phyloP scores from a whole-genome alignment of 257 asterid genomes.

The Solanum appendiculatum region DNA sequence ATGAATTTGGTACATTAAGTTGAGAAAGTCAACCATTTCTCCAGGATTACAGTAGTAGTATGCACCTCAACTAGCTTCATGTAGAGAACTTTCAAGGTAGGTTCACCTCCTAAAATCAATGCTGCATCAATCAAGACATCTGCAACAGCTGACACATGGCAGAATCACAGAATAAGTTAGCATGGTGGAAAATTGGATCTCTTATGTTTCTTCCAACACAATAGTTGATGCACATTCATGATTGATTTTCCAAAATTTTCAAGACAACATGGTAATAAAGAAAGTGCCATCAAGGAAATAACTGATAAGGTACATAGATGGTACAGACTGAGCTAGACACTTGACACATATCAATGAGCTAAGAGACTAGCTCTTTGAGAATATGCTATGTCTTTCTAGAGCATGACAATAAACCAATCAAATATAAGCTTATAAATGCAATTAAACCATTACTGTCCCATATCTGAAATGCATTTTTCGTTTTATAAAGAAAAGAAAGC shows the following conservation, averaged over 20 bases:
- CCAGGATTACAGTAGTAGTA: constrained; percentile 10
- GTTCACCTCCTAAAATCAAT: constrained; percentile 90
- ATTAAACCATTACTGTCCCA: neutral
- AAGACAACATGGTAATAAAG: neutral
- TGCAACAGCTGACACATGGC: constrained; percentile 67
- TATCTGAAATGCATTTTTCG: neutral
- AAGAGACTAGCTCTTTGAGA: neutral
- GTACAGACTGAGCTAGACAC: neutral
- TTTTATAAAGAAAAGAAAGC: neutral
- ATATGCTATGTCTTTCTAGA: neutral
- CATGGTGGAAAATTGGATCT: neutral
- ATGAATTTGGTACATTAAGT: neutral
- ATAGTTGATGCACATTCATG: neutral
- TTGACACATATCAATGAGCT: neutral
- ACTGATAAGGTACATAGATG: neutral
- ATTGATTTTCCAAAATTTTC: neutral
- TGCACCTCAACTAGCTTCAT: constrained; percentile 85
- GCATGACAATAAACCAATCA: neutral
- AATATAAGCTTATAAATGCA: neutral
- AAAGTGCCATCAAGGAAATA: neutral
- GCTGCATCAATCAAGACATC: constrained; percentile 96
- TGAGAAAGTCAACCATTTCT: neutral
- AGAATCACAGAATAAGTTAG: constrained; percentile 25
- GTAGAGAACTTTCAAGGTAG: constrained; percentile 69
- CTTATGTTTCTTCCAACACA: neutral